These are phyloP conservation scores for Rhodofomes roseus DNA, from an alignment of 1,284 basidiomycete species.

Conservation along the genomic window DNA sequence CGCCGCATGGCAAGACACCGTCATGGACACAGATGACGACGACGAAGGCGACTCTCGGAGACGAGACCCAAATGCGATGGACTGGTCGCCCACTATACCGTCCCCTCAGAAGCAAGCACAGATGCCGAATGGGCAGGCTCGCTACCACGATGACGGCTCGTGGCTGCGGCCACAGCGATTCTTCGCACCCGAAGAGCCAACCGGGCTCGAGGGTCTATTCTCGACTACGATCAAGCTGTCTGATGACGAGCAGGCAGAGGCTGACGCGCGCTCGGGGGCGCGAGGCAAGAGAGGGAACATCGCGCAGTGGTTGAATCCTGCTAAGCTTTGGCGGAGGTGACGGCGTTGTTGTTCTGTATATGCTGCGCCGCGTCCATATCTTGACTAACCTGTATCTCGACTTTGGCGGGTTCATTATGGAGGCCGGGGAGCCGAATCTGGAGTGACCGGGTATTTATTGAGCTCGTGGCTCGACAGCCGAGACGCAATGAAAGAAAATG, in stretches of 20 bases:
- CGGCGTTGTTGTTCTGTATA: not conserved
- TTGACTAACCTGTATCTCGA: not conserved
- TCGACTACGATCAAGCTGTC: constrained; percentile 46
- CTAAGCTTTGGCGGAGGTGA: not conserved
- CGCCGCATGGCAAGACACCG: constrained; percentile 13
- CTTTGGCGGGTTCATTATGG: not conserved
- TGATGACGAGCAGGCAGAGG: constrained; percentile 17
- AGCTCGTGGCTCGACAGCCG: no score
- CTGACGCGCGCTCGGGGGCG: not conserved
- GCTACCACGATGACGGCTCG: constrained; percentile 32
- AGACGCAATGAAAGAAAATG: no score
- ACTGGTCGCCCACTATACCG: constrained; percentile 61
- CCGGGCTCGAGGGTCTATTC: constrained; percentile 73
- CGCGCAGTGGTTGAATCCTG: not conserved
- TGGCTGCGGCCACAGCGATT: constrained; percentile 69
- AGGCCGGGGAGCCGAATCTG: not conserved
- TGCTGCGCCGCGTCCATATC: not conserved
- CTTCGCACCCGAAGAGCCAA: constrained; percentile 72
- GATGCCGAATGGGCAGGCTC: constrained; percentile 15
- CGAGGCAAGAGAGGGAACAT: not conserved
- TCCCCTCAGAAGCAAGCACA: constrained; percentile 12
- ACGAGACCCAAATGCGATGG: constrained; percentile 55
- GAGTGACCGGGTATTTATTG: no score
- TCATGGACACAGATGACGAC: constrained; percentile 21
- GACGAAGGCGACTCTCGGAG: constrained; percentile 19